A percentile compares a stretch with the other conserved stretches of the same genome.
Conservation (phyloP, 345 rosid species). For the Noccaea bulbosa region DNA sequence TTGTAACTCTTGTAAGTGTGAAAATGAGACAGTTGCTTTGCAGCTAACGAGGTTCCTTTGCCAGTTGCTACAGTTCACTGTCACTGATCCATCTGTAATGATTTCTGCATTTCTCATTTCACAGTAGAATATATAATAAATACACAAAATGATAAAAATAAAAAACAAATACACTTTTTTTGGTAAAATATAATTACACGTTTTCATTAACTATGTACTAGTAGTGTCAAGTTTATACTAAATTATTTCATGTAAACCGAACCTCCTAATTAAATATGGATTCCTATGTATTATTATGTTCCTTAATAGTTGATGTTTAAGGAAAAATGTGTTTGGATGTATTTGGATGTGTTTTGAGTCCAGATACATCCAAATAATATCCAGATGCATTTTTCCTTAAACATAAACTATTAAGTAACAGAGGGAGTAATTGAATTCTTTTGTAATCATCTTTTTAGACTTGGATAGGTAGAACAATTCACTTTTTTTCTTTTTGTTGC, state of each 20-base stretch:
- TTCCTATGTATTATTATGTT: not conserved
- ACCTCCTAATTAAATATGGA: not conserved
- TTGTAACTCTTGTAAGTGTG: not conserved
- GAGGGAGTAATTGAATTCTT: not conserved
- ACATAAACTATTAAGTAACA: no score
- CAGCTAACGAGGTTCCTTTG: slow-evolving; percentile 32
- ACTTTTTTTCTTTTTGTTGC: not conserved
- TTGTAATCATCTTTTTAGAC: slow-evolving; percentile 18
- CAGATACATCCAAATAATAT: no score
- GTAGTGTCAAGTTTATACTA: not conserved
- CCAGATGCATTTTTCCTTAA: no score
- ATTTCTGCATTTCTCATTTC: slow-evolving; percentile 28
- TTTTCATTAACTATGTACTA: not conserved
- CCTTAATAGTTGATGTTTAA: no score
- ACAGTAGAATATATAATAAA: not conserved
- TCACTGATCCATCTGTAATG: slow-evolving; percentile 30
- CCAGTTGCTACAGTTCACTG: slow-evolving; percentile 42
- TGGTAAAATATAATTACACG: no score
- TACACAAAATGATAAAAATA: not conserved
- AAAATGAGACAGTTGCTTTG: not conserved
- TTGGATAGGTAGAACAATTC: slow-evolving; percentile 8
- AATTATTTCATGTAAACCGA: not conserved
- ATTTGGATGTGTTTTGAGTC: no score
- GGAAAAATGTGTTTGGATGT: no score
- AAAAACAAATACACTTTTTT: no score